These are phyloP conservation scores for Pulveroboletus sp. DNA, from an alignment of 768 basidiomycete genomes.

Conservation along the genomic window DNA sequence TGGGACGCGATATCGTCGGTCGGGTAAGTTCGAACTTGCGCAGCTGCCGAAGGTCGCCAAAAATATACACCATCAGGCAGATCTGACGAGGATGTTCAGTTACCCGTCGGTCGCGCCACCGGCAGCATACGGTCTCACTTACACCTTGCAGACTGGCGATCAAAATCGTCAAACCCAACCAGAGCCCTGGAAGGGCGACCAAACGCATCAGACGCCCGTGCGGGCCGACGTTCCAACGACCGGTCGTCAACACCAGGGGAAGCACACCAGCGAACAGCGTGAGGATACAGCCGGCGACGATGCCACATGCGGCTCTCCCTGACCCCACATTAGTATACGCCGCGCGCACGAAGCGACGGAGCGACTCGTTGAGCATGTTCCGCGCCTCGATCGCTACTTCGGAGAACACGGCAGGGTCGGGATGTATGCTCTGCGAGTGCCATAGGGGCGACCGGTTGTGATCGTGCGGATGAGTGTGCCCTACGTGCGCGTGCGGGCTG, in stretches of 20 bases:
- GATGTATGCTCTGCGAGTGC: conserved; percentile 40
- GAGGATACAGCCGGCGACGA: conserved; percentile 54
- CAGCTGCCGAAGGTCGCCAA: conserved; percentile 74
- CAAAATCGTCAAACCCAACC: conserved; percentile 61
- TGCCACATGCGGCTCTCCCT: conserved; percentile 63
- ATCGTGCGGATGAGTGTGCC: conserved; percentile 3
- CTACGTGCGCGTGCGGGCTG: too few species aligned
- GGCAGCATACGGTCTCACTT: conserved; percentile 12
- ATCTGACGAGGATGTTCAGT: conserved; percentile 27
- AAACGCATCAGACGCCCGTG: conserved; percentile 52
- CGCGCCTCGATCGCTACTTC: conserved; percentile 55
- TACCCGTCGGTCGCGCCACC: not conserved
- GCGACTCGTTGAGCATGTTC: conserved; percentile 56
- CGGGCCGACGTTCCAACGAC: conserved; percentile 30
- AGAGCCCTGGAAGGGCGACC: conserved; percentile 59
- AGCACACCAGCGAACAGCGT: conserved; percentile 44
- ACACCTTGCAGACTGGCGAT: conserved; percentile 66
- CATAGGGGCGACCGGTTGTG: conserved; percentile 13
- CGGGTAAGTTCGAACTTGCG: conserved; percentile 74
- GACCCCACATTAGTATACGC: conserved; percentile 69
- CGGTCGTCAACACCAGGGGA: conserved; percentile 47
- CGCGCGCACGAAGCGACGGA: conserved; percentile 61
- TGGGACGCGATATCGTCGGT: conserved; percentile 54
- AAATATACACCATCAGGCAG: conserved; percentile 73
- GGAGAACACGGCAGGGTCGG: conserved; percentile 60